Evolutionary conservation across 495 filamentous ascomycete genomes (phyloP), one percentile per base, ranked within the genome.

Genomic region (Chlorociboria aeruginascens): DNA sequence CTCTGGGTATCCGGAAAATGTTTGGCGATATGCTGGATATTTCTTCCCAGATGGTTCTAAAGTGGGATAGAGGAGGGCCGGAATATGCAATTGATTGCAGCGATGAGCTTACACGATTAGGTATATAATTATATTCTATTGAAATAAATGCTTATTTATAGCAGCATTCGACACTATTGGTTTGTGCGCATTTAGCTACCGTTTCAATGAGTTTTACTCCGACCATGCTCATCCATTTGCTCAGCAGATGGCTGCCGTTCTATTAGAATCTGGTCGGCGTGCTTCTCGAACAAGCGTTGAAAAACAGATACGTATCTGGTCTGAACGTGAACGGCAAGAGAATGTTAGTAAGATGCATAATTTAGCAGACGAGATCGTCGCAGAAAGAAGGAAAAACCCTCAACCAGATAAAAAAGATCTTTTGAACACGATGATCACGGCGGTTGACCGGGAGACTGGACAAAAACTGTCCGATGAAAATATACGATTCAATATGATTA

Each of bases 11-110:
- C 55, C 72, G 74, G 52, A 66, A 60, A 42, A 88, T 87, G 83
- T 86, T 82, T 53, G 66, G 73, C 48, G 79, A 82, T 46, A 88
- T 89, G 83, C 77, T 82, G 48, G 85, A 87, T 55, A 76, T 87
- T 40, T 71, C 79, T 0, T 65, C 64, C 0, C 83, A 90, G 50
- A 65, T 89, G n/a, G 70, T 74, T 8, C 69, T 85, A 52, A 87
- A 87, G 63, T 89, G 82, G 81, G 82, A 79, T 12, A 74, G 83
- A 28, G 69, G 75, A 49, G 84, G 83, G 0, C 61, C 76, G 0
- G 55, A 65, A 3, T 52, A 69, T 13, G 63, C 70, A 13, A 84
- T 88, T 52, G 61, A 64, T 25, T 75, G 76, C 1, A 70, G 76
- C 0, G 81, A 81, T n/a, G 81, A 87, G 60, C 86, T 89, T 49